Percentiles rank a stretch among this genome's conserved stretches.
phyloP scores from a whole-genome alignment of 495 filamentous ascomycete genomes.

The Xylaria intraflava region DNA sequence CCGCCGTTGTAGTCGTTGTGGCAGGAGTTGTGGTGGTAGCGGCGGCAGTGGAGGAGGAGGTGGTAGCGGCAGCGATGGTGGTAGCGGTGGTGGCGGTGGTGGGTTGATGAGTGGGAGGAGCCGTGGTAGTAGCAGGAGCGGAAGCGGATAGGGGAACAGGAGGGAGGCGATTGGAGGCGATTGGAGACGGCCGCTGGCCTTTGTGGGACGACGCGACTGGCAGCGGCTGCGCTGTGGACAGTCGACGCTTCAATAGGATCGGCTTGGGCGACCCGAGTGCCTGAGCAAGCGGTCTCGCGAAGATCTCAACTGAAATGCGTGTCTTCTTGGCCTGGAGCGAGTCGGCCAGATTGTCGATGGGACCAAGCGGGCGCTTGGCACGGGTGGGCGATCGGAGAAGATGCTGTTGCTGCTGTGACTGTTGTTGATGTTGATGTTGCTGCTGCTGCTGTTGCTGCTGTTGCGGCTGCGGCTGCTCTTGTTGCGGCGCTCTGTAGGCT shows the following conservation, averaged over 20 bases:
- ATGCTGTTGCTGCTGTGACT: conserved; percentile 10
- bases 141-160: conserved; percentile 7
- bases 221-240: conserved; percentile 13
- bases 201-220: conserved; percentile 27
- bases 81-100: conserved; percentile 16
- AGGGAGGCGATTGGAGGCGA: conserved; percentile 18
- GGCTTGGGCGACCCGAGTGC: conserved; percentile 26
- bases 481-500: background rate
- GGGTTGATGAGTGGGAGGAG: background rate
- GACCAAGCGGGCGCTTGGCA: conserved; percentile 28
- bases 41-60: background rate
- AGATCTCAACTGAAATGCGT: conserved; percentile 36
- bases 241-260: conserved; percentile 29
- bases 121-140: conserved; percentile 7
- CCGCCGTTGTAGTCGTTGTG: conserved; percentile 16
- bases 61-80: conserved; percentile 9
- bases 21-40: conserved; percentile 3
- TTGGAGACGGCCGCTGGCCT: conserved; percentile 16
- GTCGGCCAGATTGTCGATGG: conserved; percentile 24
- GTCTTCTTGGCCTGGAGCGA: conserved; percentile 20
- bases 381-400: conserved; percentile 8
- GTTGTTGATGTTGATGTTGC: conserved; percentile 1
- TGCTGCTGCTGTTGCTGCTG: conserved; percentile 10
- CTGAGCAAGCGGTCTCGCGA: conserved; percentile 20
- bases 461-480: conserved; percentile 17